Conservation (phyloP, 352 stramenopile genomes). For the Phytophthora uliginosa region DNA sequence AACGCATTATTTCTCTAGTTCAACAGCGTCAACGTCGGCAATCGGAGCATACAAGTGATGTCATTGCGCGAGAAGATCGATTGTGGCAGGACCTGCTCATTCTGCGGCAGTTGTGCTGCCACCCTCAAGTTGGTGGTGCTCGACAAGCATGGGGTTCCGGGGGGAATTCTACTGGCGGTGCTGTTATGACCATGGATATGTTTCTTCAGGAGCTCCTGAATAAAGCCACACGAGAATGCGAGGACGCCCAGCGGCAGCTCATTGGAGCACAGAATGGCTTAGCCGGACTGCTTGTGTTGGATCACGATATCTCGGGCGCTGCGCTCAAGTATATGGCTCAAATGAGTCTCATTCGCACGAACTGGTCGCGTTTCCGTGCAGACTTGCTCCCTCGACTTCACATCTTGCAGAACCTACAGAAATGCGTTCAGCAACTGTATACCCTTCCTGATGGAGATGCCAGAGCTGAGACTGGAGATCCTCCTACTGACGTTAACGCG, state of each 20-base stretch:
- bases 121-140: slow-evolving; percentile 88
- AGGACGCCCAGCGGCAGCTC: slow-evolving; percentile 85
- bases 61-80: slow-evolving; percentile 47
- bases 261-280: slow-evolving; percentile 83
- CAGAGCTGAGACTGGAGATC: background rate
- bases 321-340: slow-evolving; percentile 66
- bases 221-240: slow-evolving; percentile 78
- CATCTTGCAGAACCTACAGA: slow-evolving; percentile 71
- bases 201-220: slow-evolving; percentile 79
- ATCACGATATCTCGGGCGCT: slow-evolving; percentile 39
- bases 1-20: slow-evolving; percentile 51
- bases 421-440: slow-evolving; percentile 37
- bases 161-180: slow-evolving; percentile 16
- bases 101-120: slow-evolving; percentile 93
- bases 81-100: slow-evolving; percentile 82
- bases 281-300: slow-evolving; percentile 55
- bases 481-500: background rate
- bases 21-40: slow-evolving; percentile 41
- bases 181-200: slow-evolving; percentile 83
- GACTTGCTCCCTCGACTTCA: slow-evolving; percentile 79
- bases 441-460: slow-evolving; percentile 4
- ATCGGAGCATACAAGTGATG: slow-evolving; percentile 18
- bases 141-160: slow-evolving; percentile 25
- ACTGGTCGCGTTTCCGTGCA: slow-evolving; percentile 73
- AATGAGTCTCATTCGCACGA: slow-evolving; percentile 53